Evolutionary conservation across 164 flowering plant species (phyloP), one percentile per base, ranked within the genome.

Genomic region (Brasenia schreberi): DNA sequence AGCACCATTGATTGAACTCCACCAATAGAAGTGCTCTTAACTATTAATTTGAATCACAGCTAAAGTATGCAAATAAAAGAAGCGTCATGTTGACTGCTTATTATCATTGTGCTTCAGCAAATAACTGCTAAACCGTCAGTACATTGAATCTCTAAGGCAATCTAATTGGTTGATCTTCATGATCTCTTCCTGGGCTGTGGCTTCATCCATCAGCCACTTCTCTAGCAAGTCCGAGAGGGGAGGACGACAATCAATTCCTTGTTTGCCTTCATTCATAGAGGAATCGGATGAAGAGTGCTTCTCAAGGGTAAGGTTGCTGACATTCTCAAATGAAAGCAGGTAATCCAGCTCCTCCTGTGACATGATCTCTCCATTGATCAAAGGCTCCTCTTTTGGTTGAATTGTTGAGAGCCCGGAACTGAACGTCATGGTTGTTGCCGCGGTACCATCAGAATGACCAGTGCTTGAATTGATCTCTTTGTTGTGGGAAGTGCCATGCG

Each of bases 291-390:
- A 0, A 56, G 59, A n/a, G 17, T 58, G 16, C 17, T 23, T 18
- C 10, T 61, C 27, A n/a, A 5, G 19, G n/a, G 33, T 61, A 61
- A 61, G 33, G 63, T 7, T 11, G 23, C 56, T 49, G 56, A 82
- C 23, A 59, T 77, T 82, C 62, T 86, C 88, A 64, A 85, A 81
- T 2, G 83, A 77, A 17, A 86, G 69, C 4, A 84, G 80, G 10
- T 83, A 75, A 14, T 83, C 87, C 44, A 84, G 67, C 61, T 83
- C 87, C n/a, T 84, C 86, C 43, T 72, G 70, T 16, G 80, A 66
- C 0, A 80, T 67, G 39, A 80, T 64, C 18, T 78, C 80, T 16
- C 77, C 66, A 33, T 4, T 71, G 71, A 43, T 33, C 39, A 70
- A 63, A 56, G 67, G 65, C 58, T 75, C 71, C 17, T 27, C 17